Evolutionary conservation across 345 rosid genomes (phyloP).

Genomic region (Pseudoturritis turrita): DNA sequence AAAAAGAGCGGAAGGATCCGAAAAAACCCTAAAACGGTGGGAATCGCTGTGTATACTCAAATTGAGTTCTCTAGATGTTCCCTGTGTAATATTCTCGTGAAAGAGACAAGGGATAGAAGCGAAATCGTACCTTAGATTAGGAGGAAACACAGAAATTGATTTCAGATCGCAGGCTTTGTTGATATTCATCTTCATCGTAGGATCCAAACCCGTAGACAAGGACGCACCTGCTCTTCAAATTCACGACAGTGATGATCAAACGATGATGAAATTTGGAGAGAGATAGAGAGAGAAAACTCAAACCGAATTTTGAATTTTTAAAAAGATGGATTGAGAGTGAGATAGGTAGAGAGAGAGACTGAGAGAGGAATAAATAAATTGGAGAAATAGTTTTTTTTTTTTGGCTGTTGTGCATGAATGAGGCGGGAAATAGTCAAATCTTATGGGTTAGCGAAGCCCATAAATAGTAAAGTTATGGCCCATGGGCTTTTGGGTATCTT

Average conservation of each 20-base stretch:
- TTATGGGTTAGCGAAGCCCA: background rate
- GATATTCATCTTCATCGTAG: conserved; percentile 77
- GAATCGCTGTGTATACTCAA: background rate
- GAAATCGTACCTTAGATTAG: conserved; percentile 59
- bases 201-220: background rate
- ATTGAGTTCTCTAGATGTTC: background rate
- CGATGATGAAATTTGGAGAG: background rate
- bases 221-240: conserved; percentile 8
- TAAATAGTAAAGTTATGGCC: background rate
- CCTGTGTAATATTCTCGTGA: background rate
- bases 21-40: background rate
- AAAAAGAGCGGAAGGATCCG: background rate
- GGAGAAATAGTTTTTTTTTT: too few relatives aligned
- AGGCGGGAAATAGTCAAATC: background rate
- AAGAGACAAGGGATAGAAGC: background rate
- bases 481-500: too few relatives aligned
- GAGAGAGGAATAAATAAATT: too few relatives aligned
- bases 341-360: background rate
- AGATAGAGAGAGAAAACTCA: background rate
- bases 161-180: conserved; percentile 84
- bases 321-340: background rate
- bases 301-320: conserved; percentile 12
- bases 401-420: background rate
- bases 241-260: background rate
- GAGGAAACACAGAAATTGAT: conserved; percentile 88